Base-by-base conservation (phyloP, 78 protist species). In the Dictyostelium firmibasis region DNA sequence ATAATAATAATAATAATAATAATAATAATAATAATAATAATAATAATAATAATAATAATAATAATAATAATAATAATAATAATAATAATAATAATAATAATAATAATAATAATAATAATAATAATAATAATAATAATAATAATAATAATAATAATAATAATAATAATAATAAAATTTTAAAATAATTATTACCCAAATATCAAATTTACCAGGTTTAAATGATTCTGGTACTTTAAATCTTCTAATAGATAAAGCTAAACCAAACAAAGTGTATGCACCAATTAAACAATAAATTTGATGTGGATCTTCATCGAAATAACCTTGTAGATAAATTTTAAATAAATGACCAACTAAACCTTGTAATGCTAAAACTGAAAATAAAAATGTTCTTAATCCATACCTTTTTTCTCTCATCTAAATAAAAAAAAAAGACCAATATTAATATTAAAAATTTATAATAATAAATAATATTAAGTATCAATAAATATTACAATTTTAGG, bases 391-490 rank as follows among this genome's bases (percentile, higher is more conserved):
- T 14, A 88, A 33, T 60, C 81, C 43, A 67, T 78, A 88, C n/a
- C 43, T 77, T 31, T 88, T 88, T 35, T 88, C 86, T 78, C 93
- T 77, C 93, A 88, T 88, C 92, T 85, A 53, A 3, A n/a, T n/a
- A 83, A 9, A 64, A 64, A 25, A 9, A 16, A 57, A n/a, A 53
- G 2, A 11, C 11, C n/a, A 35, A 31, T 29, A 50, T 16, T 16
- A 14, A 16, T 50, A 16, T 50, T 16, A 41, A n/a, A n/a, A n/a
- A n/a, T n/a, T n/a, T n/a, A n/a, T 41, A 44, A 4, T 23, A 27
- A 11, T 8, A 20, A 29, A 8, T 6, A 9, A 38, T 41, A 20
- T 1, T 47, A 3, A 6, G 14, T 18, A 4, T 31, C 31, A 5
- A 6, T 72, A 23, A 13, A 13, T 7, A 69, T 36, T 85, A 85